Evolutionary conservation across 1,139 yeast genomes (phyloP).

Genomic region (Debaryomyces singareniensis): DNA sequence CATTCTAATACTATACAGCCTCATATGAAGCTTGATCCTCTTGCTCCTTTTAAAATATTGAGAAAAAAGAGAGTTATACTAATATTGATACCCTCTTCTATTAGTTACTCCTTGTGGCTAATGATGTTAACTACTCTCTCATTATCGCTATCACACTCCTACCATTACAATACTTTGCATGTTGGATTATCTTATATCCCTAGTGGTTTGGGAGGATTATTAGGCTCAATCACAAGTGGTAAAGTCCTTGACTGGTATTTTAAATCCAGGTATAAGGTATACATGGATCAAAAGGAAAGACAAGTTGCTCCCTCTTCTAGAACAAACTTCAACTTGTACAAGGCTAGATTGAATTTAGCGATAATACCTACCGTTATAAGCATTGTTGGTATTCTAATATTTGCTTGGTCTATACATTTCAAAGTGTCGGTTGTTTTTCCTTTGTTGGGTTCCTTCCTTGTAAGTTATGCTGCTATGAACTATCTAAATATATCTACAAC

Average conservation of each 20-base stretch:
- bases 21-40: slow-evolving; percentile 8
- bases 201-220: slow-evolving; percentile 53
- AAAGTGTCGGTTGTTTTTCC: slow-evolving; percentile 48
- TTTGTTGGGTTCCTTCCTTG: slow-evolving; percentile 46
- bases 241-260: slow-evolving; percentile 41
- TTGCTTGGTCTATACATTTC: slow-evolving; percentile 65
- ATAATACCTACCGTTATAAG: slow-evolving; percentile 21
- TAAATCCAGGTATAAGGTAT: slow-evolving; percentile 12
- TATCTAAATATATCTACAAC: slow-evolving; percentile 21
- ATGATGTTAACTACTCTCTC: slow-evolving; percentile 61
- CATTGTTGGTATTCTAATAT: slow-evolving; percentile 39
- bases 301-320: slow-evolving; percentile 39
- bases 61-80: slow-evolving; percentile 20
- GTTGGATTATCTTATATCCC: slow-evolving; percentile 62
- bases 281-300: slow-evolving; percentile 15
- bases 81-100: slow-evolving; percentile 44
- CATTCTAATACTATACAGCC: slow-evolving; percentile 13
- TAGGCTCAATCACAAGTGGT: slow-evolving; percentile 46
- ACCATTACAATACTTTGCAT: slow-evolving; percentile 44
- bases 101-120: slow-evolving; percentile 67
- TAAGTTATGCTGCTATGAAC: slow-evolving; percentile 28
- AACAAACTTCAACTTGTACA: slow-evolving; percentile 19
- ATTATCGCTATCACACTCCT: slow-evolving; percentile 40
- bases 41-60: slow-evolving; percentile 38
- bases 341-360: slow-evolving; percentile 22